These are phyloP conservation scores for Fusarium metavorans DNA, from an alignment of 2,329 filamentous ascomycete genomes.

Conservation along the genomic window DNA sequence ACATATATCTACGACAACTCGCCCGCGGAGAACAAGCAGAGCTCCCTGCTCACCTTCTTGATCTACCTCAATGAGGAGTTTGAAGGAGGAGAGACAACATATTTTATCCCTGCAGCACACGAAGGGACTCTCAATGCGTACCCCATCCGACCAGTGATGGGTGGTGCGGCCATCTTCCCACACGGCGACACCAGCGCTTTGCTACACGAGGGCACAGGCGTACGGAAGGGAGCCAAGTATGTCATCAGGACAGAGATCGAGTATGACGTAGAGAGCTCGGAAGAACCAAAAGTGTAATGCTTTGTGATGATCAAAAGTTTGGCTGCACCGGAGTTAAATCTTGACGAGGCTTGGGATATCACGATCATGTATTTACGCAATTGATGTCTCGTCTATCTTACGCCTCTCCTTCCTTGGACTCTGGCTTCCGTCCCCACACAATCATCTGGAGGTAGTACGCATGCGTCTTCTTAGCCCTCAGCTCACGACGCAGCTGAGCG, in stretches of 20 bases:
- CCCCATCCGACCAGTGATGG: conserved; percentile 76
- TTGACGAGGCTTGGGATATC: neutral
- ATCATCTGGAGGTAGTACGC: conserved; percentile 46
- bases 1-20: conserved; percentile 76
- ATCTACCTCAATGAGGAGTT: conserved; percentile 80
- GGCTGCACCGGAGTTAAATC: neutral
- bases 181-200: conserved; percentile 76
- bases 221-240: conserved; percentile 74
- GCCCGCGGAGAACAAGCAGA: conserved; percentile 69
- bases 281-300: conserved; percentile 3
- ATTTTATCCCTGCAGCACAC: conserved; percentile 72
- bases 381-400: conserved; percentile 1
- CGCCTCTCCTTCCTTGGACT: neutral
- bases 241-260: conserved; percentile 79
- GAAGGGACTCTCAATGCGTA: conserved; percentile 78
- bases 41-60: conserved; percentile 76
- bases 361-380: conserved; percentile 5
- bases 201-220: conserved; percentile 78
- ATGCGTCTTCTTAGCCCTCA: conserved; percentile 43
- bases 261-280: conserved; percentile 68
- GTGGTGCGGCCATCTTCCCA: conserved; percentile 75
- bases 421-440: conserved; percentile 41
- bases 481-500: conserved; percentile 47
- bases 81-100: conserved; percentile 77
- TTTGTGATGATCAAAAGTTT: neutral